Conservation (phyloP, 257 asterid species). For the Scutellaria barbata region DNA sequence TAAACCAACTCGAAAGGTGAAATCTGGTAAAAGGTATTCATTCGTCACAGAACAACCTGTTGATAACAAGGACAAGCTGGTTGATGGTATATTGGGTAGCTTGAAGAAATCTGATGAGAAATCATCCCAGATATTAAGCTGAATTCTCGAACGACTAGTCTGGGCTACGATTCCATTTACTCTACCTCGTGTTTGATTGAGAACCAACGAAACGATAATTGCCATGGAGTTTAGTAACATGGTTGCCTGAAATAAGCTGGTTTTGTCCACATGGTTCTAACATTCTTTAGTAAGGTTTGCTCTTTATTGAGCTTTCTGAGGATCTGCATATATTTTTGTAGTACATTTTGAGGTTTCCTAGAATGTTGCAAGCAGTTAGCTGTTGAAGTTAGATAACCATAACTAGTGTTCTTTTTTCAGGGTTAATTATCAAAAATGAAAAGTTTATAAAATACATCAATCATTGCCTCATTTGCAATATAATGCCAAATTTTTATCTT, state of each 20-base stretch:
- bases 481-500: too few species aligned
- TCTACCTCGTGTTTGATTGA: not conserved
- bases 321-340: not conserved
- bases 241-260: constrained; percentile 8
- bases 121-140: constrained; percentile 42
- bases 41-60: constrained; percentile 59
- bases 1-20: constrained; percentile 39
- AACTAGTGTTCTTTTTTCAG: too few species aligned
- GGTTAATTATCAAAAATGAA: too few species aligned
- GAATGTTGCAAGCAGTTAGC: too few species aligned
- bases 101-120: constrained; percentile 52
- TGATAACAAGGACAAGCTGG: constrained; percentile 52
- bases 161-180: not conserved
- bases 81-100: constrained; percentile 64
- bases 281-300: not conserved
- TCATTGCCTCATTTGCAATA: too few species aligned
- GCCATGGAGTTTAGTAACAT: not conserved
- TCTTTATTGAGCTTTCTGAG: not conserved
- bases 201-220: not conserved
- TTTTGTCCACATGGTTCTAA: not conserved
- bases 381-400: too few species aligned
- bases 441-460: too few species aligned
- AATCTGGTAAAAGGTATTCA: constrained; percentile 47
- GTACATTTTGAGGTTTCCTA: not conserved
- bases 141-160: constrained; percentile 10